Evolutionary conservation across 306 rosid species (phyloP).

Genomic region (Trifolium dubium): DNA sequence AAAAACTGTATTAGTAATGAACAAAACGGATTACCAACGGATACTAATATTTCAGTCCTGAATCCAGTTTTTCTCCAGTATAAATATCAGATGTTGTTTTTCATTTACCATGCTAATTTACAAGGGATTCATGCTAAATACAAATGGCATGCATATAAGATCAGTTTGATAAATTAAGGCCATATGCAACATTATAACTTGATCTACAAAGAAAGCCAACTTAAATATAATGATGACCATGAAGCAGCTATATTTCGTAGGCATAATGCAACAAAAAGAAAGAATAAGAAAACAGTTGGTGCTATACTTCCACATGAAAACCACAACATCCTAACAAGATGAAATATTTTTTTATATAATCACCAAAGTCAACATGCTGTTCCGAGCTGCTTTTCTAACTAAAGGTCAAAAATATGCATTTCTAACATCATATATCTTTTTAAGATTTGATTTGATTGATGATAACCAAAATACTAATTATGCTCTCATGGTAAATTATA

Average conservation of each 20-base stretch:
- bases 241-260: no score
- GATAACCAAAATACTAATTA: background rate
- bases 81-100: background rate
- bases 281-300: no score
- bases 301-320: no score
- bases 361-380: no score
- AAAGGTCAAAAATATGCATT: background rate
- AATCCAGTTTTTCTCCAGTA: constrained; percentile 26
- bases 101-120: background rate
- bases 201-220: background rate
- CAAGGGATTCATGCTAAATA: constrained; percentile 11
- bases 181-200: background rate
- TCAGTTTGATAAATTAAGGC: background rate
- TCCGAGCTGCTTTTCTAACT: no score
- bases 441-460: background rate
- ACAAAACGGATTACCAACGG: constrained; percentile 17
- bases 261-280: no score
- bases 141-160: constrained; percentile 12
- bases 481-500: background rate
- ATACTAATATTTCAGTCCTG: constrained; percentile 1
- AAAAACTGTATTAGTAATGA: constrained; percentile 24
- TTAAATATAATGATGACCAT: no score
- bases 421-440: background rate
- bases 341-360: no score
- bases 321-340: no score